Evolutionary conservation across 1,284 basidiomycete genomes (phyloP), one percentile per base, ranked within the genome.

Genomic region (Sporisorium iseilematis-ciliati): DNA sequence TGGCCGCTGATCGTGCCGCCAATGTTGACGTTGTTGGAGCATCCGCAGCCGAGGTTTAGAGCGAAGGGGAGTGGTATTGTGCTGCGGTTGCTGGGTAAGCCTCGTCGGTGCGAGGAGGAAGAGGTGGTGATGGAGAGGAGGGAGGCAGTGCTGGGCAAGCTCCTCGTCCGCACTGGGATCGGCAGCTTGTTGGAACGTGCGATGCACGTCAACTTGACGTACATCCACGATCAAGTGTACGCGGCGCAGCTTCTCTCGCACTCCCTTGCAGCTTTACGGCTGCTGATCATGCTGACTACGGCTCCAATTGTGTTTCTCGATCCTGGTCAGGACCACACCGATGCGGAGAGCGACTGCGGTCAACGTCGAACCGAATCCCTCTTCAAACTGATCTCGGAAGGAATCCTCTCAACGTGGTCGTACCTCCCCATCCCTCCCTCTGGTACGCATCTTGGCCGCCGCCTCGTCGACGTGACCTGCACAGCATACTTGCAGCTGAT

Each of bases 1-100:
- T 75, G 73, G 73, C 73, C 73, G 3, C 35, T 70, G 57, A 6
- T 71, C 0, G 45, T 75, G 21, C 73, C 73, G 4, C 68, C 73
- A 18, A 18, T 75, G 59, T 31, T 75, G 46, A 67, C 73, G 14
- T 20, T 71, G n/a, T 16, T 71, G 40, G 73, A 75, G 48, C 67
- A 75, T 25, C 45, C 57, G 25, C 54, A 75, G 40, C 73, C 73
- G 10, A 38, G 61, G 3, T 71, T 63, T 35, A 43, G 73, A 23
- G 14, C 71, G 45, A 43, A 50, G 3, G 68, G 68, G 7, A 55
- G 53, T 11, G 3, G 51, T 16, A 4, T 71, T 11, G 51, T 52
- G 1, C 59, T 58, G 21, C 21, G 10, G 8, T 35, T 71, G 10
- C 68, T 72, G 3, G 18, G 18, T 0, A 51, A 50, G 5, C 51